These are phyloP conservation scores for Spiraea crenata DNA, from an alignment of 331 rosid species.

Conservation along the genomic window DNA sequence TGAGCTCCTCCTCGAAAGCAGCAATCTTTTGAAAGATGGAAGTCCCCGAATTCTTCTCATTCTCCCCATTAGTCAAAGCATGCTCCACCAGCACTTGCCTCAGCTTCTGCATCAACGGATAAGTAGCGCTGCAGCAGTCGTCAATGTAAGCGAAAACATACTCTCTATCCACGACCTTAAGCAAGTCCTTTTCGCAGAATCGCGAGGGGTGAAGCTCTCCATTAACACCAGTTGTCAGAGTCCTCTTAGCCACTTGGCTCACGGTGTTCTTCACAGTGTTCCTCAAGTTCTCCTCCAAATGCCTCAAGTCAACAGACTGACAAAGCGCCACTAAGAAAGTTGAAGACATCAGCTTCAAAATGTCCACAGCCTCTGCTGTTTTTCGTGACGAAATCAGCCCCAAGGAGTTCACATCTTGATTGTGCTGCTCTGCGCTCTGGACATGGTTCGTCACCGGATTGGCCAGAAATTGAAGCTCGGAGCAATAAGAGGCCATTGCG, in stretches of 20 bases:
- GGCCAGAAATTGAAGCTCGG: conserved; percentile 76
- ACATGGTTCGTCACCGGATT: conserved; percentile 86
- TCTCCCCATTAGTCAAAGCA: conserved; percentile 55
- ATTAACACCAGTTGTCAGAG: conserved; percentile 48
- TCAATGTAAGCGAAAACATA: conserved; percentile 57
- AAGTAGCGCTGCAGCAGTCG: conserved; percentile 70
- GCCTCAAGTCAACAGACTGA: conserved; percentile 87
- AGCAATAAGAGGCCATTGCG: conserved; percentile 92
- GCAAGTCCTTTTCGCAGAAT: conserved; percentile 73
- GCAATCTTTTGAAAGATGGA: conserved; percentile 82
- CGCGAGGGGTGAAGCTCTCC: conserved; percentile 91
- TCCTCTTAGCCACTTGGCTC: conserved; percentile 64
- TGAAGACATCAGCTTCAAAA: conserved; percentile 77
- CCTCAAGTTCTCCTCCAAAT: conserved; percentile 84
- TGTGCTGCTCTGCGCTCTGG: conserved; percentile 91
- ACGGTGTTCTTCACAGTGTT: conserved; percentile 59
- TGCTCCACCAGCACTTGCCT: conserved; percentile 78
- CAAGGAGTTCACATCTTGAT: conserved; percentile 90
- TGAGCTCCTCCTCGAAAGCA: conserved; percentile 66
- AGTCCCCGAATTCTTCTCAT: conserved; percentile 51
- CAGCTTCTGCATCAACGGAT: conserved; percentile 73
- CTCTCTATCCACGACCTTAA: conserved; percentile 76
- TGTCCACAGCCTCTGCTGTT: conserved; percentile 72
- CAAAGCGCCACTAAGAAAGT: conserved; percentile 75
- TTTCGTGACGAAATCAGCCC: conserved; percentile 82